phyloP scores from a whole-genome alignment of 2,329 filamentous ascomycete species.

The Alternaria alternata region DNA sequence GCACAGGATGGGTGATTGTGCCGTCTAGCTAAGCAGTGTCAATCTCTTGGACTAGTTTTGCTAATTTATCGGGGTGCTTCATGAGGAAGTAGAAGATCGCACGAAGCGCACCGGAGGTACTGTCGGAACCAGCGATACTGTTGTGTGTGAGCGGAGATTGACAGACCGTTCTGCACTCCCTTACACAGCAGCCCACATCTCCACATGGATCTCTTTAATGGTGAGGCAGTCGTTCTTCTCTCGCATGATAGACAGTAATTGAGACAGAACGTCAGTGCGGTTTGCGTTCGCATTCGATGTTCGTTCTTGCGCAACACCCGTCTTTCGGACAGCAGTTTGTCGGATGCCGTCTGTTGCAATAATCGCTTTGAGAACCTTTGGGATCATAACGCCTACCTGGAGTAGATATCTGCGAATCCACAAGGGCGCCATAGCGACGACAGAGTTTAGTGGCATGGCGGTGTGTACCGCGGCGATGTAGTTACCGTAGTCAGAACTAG shows the following conservation, averaged over 20 bases:
- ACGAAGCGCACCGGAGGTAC: conserved; percentile 44
- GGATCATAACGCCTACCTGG: not conserved
- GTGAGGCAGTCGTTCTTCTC: too few species aligned
- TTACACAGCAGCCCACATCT: too few species aligned
- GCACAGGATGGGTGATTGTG: too few species aligned
- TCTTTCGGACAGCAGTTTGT: too few species aligned
- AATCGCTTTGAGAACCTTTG: not conserved
- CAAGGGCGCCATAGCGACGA: not conserved
- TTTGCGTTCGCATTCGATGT: too few species aligned
- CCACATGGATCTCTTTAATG: too few species aligned
- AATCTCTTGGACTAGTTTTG: not conserved
- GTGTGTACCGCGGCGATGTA: conserved; percentile 42
- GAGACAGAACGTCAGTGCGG: too few species aligned
- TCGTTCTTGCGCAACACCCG: too few species aligned
- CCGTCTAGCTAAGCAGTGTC: too few species aligned
- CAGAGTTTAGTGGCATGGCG: not conserved
- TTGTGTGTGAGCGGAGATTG: conserved; percentile 24
- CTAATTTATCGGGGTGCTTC: conserved; percentile 27
- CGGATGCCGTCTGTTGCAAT: not conserved
- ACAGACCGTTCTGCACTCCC: not conserved
- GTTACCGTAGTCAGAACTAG: conserved; percentile 21
- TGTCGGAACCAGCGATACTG: conserved; percentile 47
- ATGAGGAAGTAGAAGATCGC: conserved; percentile 51
- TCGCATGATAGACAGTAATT: too few species aligned
- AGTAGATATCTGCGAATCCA: not conserved